Percentiles rank a stretch among this genome's conserved stretches.
Conservation (phyloP, 495 filamentous ascomycete genomes). For the Annulohypoxylon stygium region DNA sequence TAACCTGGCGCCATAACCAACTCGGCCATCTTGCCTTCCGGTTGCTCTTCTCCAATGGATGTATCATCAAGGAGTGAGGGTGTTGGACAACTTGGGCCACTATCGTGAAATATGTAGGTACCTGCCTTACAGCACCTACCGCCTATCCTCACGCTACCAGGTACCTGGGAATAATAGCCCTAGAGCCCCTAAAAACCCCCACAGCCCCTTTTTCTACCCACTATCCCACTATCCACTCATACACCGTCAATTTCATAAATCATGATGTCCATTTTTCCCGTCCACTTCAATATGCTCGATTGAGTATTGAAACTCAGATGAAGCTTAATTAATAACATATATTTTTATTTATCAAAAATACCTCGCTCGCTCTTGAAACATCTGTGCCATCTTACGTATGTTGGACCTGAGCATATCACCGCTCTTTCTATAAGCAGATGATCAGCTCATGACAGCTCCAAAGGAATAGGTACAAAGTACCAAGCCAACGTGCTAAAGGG, state of each 20-base stretch:
- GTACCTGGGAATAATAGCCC: not conserved
- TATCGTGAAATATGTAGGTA: not conserved
- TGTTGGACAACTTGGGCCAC: not conserved
- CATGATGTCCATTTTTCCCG: not conserved
- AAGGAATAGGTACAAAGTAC: not conserved
- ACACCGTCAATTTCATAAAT: not conserved
- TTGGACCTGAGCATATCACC: not conserved
- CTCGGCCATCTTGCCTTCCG: slow-evolving; percentile 58
- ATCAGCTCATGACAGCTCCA: not conserved
- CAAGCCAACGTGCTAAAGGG: not conserved
- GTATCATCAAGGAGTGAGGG: not conserved
- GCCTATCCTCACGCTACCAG: not conserved
- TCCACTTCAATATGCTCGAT: not conserved
- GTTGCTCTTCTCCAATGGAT: too few relatives aligned
- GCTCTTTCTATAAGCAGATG: not conserved
- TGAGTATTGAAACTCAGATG: not conserved
- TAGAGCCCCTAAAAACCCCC: not conserved
- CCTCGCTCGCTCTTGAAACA: not conserved
- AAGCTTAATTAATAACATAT: too few relatives aligned
- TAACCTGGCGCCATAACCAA: slow-evolving; percentile 62
- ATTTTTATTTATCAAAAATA: not conserved
- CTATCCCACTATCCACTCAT: not conserved
- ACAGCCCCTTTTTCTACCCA: not conserved
- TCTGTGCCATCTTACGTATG: not conserved
- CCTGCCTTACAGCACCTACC: not conserved